Evolutionary conservation across 2,329 filamentous ascomycete genomes (phyloP).

Genomic region (Paracorniculantispora psalliotae): DNA sequence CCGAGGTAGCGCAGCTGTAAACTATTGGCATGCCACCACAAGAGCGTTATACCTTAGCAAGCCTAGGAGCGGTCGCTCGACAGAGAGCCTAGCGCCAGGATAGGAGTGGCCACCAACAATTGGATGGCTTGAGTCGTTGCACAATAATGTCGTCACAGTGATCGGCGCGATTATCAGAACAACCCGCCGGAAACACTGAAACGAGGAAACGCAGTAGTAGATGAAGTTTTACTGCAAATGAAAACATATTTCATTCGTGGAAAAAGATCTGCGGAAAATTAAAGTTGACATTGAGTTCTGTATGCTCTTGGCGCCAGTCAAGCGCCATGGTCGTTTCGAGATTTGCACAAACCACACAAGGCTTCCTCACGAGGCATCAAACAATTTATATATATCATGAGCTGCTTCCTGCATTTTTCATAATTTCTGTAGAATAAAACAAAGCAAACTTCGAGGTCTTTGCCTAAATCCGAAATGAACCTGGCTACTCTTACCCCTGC

Average conservation of each 20-base stretch:
- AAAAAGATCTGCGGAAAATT: not conserved
- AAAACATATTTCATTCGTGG: not conserved
- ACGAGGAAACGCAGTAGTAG: no score
- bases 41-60: no score
- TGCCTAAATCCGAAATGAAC: not conserved
- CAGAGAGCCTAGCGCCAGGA: no score
- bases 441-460: not conserved
- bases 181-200: no score
- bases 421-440: not conserved
- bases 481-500: not conserved
- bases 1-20: no score
- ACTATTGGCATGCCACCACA: no score
- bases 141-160: no score
- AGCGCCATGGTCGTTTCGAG: not conserved
- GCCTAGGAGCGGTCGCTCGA: no score
- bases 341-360: not conserved
- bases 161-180: no score
- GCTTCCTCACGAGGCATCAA: not conserved
- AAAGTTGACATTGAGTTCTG: not conserved
- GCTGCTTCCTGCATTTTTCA: not conserved
- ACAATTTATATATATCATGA: not conserved
- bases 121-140: no score
- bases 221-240: not conserved
- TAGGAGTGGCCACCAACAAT: no score
- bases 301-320: not conserved